Evolutionary conservation across 139 green algal genomes (phyloP), one percentile per base, ranked within the genome.

Genomic region (Penium margaritaceum): DNA sequence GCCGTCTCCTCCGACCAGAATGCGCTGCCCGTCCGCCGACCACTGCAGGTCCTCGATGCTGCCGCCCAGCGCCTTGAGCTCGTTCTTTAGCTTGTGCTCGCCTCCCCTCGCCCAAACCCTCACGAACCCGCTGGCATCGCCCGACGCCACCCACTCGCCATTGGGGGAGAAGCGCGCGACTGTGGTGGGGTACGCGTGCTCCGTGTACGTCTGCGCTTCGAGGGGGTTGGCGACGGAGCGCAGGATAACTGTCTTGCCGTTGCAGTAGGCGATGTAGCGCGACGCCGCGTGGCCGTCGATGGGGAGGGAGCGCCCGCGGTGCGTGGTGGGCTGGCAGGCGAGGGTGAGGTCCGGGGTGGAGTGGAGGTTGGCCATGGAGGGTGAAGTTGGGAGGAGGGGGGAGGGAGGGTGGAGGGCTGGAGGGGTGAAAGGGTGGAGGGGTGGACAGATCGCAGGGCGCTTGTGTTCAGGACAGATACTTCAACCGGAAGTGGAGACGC

Each of bases 1-100:
- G 7, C 75, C 76, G 60, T 85, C 82, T 17, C 81, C 82, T 29
- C 41, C 67, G 5, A 51, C 67, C 30, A 80, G 81, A 32, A 86
- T 86, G 21, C 80, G 65, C 62, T 86, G 61, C 5, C 82, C 80
- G 61, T 86, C 80, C 1, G 46, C 54, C 27, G 74, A 84, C 82
- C 82, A 86, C 43, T 68, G 55, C 29, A 86, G 35, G 61, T 86
- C 82, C 29, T 78, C 63, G 14, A 86, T 63, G 5, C 33, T 44
- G 2, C 82, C 82, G 34, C n/a, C 35, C 5, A 86, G 47, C 7
- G 82, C 76, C 21, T 34, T 55, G 1, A 82, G 30, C 61, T 86
- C 82, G 29, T 67, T 57, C 80, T 84, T 81, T 6, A 82, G 38
- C 12, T n/a, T 72, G 29, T 67, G 35, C 29, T 78, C 71, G 43